phyloP scores from a whole-genome alignment of 116 monocot genomes.

The Dioscorea cayenensis region DNA sequence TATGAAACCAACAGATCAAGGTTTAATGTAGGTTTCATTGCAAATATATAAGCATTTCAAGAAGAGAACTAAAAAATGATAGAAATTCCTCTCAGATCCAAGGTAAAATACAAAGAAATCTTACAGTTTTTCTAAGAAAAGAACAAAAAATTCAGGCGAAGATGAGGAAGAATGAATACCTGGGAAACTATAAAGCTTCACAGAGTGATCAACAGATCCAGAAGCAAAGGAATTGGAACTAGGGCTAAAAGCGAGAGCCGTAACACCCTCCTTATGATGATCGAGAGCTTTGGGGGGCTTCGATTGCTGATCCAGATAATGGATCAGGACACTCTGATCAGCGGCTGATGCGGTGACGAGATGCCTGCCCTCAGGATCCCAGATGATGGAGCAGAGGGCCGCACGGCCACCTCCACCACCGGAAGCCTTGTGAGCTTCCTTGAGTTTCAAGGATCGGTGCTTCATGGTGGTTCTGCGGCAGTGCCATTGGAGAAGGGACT shows the following conservation, averaged over 20 bases:
- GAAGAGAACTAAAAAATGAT: too few species aligned
- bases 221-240: slow-evolving; percentile 60
- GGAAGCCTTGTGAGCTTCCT: slow-evolving; percentile 71
- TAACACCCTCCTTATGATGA: slow-evolving; percentile 75
- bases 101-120: too few species aligned
- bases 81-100: too few species aligned
- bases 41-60: too few species aligned
- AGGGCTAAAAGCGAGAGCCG: slow-evolving; percentile 77
- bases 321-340: slow-evolving; percentile 53
- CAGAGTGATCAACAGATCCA: slow-evolving; percentile 87
- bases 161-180: slow-evolving; percentile 19
- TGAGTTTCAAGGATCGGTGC: slow-evolving; percentile 64
- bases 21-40: too few species aligned
- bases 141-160: too few species aligned
- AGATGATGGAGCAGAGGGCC: slow-evolving; percentile 58
- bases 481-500: background rate
- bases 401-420: slow-evolving; percentile 18
- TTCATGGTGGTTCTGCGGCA: slow-evolving; percentile 46
- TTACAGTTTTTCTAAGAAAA: too few species aligned
- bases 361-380: slow-evolving; percentile 39
- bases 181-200: slow-evolving; percentile 84
- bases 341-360: slow-evolving; percentile 56
- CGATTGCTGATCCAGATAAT: slow-evolving; percentile 37
- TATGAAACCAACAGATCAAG: too few species aligned
- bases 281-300: slow-evolving; percentile 28